phyloP scores from a whole-genome alignment of 192 early-diverging fungal genomes.

The Backusella circina region DNA sequence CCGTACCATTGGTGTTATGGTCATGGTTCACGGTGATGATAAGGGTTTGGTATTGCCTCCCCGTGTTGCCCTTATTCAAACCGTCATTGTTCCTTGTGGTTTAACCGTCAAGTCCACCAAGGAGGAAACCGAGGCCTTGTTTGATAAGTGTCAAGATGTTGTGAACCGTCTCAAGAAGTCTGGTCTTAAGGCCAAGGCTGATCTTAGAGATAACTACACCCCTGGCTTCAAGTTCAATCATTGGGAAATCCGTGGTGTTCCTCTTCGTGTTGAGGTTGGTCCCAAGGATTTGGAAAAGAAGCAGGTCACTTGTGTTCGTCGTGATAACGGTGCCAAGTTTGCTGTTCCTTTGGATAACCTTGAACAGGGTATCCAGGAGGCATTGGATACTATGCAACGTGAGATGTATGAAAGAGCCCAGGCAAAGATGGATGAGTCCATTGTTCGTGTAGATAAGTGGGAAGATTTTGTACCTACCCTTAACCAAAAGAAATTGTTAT shows the following conservation, averaged over 20 bases:
- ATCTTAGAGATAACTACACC: slow-evolving; percentile 40
- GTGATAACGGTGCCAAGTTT: slow-evolving; percentile 68
- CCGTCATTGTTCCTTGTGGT: slow-evolving; percentile 91
- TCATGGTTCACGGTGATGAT: slow-evolving; percentile 98
- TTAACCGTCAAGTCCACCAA: slow-evolving; percentile 83
- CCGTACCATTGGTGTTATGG: slow-evolving; percentile 97
- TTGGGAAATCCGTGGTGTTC: slow-evolving; percentile 96
- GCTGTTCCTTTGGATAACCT: slow-evolving; percentile 63
- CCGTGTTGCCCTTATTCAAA: slow-evolving; percentile 84
- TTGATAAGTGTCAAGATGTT: slow-evolving; percentile 58
- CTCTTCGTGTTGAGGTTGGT: slow-evolving; percentile 94
- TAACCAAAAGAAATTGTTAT: slow-evolving; percentile 79
- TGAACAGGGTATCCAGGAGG: slow-evolving; percentile 48
- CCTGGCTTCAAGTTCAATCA: slow-evolving; percentile 99
- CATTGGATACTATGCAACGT: slow-evolving; percentile 77
- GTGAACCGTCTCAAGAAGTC: slow-evolving; percentile 32
- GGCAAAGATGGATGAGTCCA: slow-evolving; percentile 64
- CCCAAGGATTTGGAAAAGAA: slow-evolving; percentile 90
- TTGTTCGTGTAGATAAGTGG: slow-evolving; percentile 83
- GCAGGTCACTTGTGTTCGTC: slow-evolving; percentile 73
- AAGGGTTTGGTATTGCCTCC: slow-evolving; percentile 98
- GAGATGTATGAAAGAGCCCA: slow-evolving; percentile 91
- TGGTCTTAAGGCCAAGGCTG: slow-evolving; percentile 32
- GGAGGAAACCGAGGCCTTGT: slow-evolving; percentile 64
- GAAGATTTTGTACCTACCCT: slow-evolving; percentile 91